These are phyloP conservation scores for Pelargonium australe DNA, from an alignment of 441 rosid species.

Conservation along the genomic window DNA sequence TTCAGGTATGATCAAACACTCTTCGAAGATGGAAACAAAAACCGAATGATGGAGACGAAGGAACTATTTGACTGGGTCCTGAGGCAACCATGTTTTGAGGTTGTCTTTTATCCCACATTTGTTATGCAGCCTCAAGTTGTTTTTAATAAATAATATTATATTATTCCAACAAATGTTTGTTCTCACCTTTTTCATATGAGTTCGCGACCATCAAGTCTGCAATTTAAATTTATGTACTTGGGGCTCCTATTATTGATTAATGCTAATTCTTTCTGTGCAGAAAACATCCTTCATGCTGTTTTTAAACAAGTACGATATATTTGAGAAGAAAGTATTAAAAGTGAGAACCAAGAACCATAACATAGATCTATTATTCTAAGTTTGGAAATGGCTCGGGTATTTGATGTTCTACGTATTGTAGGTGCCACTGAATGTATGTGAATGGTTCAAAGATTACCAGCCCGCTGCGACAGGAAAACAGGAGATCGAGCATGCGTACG, in stretches of 20 bases:
- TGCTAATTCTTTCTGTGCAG: conserved; percentile 35
- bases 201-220: too few relatives aligned
- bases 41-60: conserved; percentile 88
- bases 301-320: conserved; percentile 88
- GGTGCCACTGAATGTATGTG: conserved; percentile 79
- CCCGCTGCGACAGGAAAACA: conserved; percentile 77
- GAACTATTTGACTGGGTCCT: conserved; percentile 94
- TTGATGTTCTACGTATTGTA: conserved; percentile 21
- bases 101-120: conserved; percentile 21
- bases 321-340: conserved; percentile 83
- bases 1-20: conserved; percentile 88
- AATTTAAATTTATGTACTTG: background rate
- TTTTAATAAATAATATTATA: background rate
- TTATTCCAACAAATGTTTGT: background rate
- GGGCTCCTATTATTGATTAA: background rate
- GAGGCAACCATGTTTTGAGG: conserved; percentile 98
- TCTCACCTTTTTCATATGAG: too few relatives aligned
- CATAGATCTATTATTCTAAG: conserved; percentile 7
- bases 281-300: conserved; percentile 97
- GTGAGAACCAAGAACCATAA: conserved; percentile 34
- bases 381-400: background rate
- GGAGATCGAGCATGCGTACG: conserved; percentile 92
- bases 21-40: conserved; percentile 82
- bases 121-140: background rate
- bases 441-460: conserved; percentile 92